Base-by-base conservation (phyloP, 495 filamentous ascomycete species). In the Trichoderma reesei region DNA sequence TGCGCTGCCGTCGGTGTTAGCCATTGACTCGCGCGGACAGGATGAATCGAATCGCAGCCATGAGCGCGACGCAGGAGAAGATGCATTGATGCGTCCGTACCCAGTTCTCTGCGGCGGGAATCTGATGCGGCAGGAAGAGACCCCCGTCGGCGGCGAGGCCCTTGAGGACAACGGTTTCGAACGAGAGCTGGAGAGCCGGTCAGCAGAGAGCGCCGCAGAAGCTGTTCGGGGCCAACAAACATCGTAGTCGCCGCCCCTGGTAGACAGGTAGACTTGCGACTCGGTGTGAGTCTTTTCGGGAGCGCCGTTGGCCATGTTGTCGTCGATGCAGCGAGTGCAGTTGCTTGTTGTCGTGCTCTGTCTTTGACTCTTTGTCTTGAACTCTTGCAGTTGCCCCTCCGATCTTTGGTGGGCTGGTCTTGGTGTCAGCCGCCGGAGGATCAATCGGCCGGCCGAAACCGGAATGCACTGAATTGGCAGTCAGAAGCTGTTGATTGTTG, bases 101-200 rank as follows among this genome's bases (percentile, higher is more conserved):
- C 89, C 90, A 92, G 70, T 87, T 74, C 31, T 71, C 64, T 20
- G 88, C 78, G 8, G 73, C 67, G 34, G 91, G 93, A 61, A 96
- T 85, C 62, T 89, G 82, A 72, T 96, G 85, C 18, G 93, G 93
- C 42, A 96, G 83, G 78, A 93, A 96, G 59, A 98, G 87, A 36
- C 93, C 93, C 38, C 90, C 90, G 70, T 97, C 92, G 3, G 85
- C 74, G 34, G 93, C 92, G 41, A 98, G 86, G 34, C 93, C 93
- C 73, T 97, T 94, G 65, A 98, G 77, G 36, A 96, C 92, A 42
- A 91, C 90, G 33, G 87, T 83, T 74, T 96, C 92, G 72, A 98
- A 98, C 59, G 92, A 90, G 65, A 94, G 81, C 90, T 96, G 62
- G 56, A 18, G 33, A 42, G 8, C 26, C 26, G 34, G 14, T 39